Base-by-base conservation (phyloP, 352 stramenopile genomes). In the Globisporangium apiculatum region DNA sequence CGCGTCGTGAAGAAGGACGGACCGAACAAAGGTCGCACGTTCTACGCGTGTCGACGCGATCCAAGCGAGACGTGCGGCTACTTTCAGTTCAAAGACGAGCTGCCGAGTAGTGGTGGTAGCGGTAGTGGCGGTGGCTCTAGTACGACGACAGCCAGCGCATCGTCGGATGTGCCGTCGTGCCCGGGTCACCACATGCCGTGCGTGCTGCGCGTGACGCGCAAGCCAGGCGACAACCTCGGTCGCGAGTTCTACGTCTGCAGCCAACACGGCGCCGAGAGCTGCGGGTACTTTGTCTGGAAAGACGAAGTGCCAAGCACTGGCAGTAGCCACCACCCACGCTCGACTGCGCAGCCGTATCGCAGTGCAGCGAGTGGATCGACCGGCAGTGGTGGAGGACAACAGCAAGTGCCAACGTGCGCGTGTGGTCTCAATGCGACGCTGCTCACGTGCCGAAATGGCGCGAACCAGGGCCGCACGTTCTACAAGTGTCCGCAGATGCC, bases 201-300 rank as follows among this genome's bases (percentile, higher is more conserved):
- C 50, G 72, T 73, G 31, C 50, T 73, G 11, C 76, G 80, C 48
- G 83, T 57, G 50, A 74, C 67, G 31, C 53, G 66, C 60, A 83
- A 88, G 64, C 45, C 58, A 37, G 70, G 79, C 31, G 66, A 70
- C 5, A 98, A 98, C 63, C 83, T 91, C 52, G 87, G 91, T 53
- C 80, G 92, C n/a, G 86, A 97, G 62, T 98, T 98, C 72, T 98
- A 91, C 67, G 76, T 80, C 11, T 98, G 94, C 69, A 83, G 79
- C 7, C 78, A 86, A 15, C 78, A 87, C 2, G 74, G 67, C 35
- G 65, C 66, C 36, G 86, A 96, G 15, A 89, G 83, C 55, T 94
- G 86, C 58, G 86, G 89, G 53, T 91, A 82, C 66, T 98, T 98
- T 68, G 68, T 90, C 67, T 98, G 94, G 94, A 93, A 91, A 36